Evolutionary conservation across 176 grass and related monocot genomes (phyloP).

Genomic region (Elaeis guineensis): DNA sequence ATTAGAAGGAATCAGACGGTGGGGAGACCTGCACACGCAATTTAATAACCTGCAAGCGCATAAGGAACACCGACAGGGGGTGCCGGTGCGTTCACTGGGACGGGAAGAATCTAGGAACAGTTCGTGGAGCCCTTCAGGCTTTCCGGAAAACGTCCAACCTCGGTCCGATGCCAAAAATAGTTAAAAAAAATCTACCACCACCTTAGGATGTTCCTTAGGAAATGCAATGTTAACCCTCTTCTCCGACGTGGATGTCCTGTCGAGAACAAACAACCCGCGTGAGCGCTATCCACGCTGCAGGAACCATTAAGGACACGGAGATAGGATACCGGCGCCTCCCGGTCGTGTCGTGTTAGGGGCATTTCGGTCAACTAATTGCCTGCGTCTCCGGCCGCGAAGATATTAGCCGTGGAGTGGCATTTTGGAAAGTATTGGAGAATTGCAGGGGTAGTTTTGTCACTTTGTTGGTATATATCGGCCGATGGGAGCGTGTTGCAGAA

Average conservation of each 20-base stretch:
- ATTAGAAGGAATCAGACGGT: too few species aligned
- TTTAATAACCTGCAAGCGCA: too few species aligned
- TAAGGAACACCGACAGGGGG: neutral
- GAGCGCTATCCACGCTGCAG: conserved; percentile 2
- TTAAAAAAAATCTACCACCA: conserved; percentile 14
- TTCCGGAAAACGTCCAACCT: conserved; percentile 25
- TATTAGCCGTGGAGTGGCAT: neutral
- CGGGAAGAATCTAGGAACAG: neutral
- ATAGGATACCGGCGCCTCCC: neutral
- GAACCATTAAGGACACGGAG: neutral
- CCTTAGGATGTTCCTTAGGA: conserved; percentile 5
- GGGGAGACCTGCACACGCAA: too few species aligned
- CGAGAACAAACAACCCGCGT: neutral
- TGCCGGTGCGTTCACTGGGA: conserved; percentile 12
- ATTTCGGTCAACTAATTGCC: neutral
- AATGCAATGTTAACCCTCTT: too few species aligned
- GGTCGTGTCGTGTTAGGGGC: neutral
- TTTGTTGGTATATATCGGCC: conserved; percentile 24
- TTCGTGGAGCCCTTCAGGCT: neutral
- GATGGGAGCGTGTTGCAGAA: neutral
- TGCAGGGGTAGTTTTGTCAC: conserved; percentile 23
- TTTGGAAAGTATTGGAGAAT: neutral
- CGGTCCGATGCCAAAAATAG: conserved; percentile 16
- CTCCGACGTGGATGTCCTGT: too few species aligned
- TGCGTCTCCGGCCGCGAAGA: conserved; percentile 8